Conservation (phyloP, 352 stramenopile genomes). For the Bremia lactucae region DNA sequence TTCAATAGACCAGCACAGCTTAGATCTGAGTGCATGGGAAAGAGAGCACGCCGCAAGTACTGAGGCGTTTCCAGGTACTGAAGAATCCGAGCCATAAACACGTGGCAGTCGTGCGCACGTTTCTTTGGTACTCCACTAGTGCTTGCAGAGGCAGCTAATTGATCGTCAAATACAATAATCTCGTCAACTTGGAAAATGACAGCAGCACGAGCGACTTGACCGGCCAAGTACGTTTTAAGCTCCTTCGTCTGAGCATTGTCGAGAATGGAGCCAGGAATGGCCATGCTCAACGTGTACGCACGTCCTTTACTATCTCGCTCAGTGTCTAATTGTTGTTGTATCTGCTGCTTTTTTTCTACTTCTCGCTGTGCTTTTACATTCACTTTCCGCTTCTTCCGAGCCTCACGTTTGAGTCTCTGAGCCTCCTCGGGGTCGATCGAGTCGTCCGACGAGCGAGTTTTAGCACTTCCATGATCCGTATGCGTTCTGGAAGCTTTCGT, state of each 20-base stretch:
- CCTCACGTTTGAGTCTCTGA: constrained; percentile 39
- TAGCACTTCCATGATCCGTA: constrained; percentile 1
- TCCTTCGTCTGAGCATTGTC: constrained; percentile 96
- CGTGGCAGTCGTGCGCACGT: constrained; percentile 58
- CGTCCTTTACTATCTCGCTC: constrained; percentile 50
- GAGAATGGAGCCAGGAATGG: constrained; percentile 92
- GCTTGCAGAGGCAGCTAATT: constrained; percentile 51
- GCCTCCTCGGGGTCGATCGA: constrained; percentile 14
- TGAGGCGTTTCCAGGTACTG: constrained; percentile 98
- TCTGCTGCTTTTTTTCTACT: constrained; percentile 25
- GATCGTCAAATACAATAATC: constrained; percentile 97
- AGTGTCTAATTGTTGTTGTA: constrained; percentile 13
- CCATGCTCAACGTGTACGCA: constrained; percentile 92
- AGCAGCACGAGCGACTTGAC: constrained; percentile 92
- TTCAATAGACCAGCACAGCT: constrained; percentile 94
- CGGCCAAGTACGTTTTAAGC: constrained; percentile 92
- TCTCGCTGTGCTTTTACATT: constrained; percentile 39
- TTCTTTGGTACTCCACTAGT: constrained; percentile 47
- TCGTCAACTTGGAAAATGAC: constrained; percentile 98
- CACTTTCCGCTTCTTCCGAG: constrained; percentile 61
- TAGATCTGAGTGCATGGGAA: constrained; percentile 95
- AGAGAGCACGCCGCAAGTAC: constrained; percentile 94
- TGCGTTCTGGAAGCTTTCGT: background rate
- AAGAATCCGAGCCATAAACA: constrained; percentile 85
- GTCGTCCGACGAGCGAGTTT: constrained; percentile 10